Evolutionary conservation across 2,329 filamentous ascomycete species (phyloP), one percentile per base, ranked within the genome.

Genomic region (Fusarium bulbicola): DNA sequence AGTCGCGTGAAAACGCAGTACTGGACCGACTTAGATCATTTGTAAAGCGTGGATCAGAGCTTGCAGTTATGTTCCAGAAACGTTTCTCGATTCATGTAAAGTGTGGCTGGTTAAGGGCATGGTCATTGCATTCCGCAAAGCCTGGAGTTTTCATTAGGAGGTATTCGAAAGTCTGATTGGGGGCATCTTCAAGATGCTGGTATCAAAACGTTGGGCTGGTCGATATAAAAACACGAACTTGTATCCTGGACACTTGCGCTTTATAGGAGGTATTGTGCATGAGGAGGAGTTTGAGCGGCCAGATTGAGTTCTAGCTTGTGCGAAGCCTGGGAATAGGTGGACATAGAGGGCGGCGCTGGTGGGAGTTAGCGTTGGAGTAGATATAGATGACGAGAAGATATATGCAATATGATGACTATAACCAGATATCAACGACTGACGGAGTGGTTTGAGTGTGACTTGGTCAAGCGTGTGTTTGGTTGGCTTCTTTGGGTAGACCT

Each of bases 1-100:
- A 49, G 77, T 84, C 56, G 76, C 79, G 68, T 83, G 65, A 80
- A 49, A 28, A 43, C 45, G 47, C 49, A 63, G 56, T 70, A 70
- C 70, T 72, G 59, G 62, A 60, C 63, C 60, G 66, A 58, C 56
- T 63, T 65, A 40, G 67, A 50, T 66, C 72, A 72, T 75, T 69
- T 61, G 47, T 64, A 59, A 56, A 56, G 43, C 47, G 61, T 60
- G 54, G 39, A 42, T 40, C 49, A 63, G 53, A 68, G 21, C 49
- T 34, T 67, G 34, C 37, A 21, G 32, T 66, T 61, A 30, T 59
- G 26, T 26, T 56, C 63, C 63, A 59, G 63, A 57, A 68, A 58
- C 57, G 43, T 57, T 60, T 34, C 65, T 77, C 70, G 60, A 72
- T 71, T 74, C 57, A 75, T 75, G 76, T 77, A 73, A 72, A 76